phyloP scores from a whole-genome alignment of 2,329 filamentous ascomycete species.

The Xylaria multiplex region DNA sequence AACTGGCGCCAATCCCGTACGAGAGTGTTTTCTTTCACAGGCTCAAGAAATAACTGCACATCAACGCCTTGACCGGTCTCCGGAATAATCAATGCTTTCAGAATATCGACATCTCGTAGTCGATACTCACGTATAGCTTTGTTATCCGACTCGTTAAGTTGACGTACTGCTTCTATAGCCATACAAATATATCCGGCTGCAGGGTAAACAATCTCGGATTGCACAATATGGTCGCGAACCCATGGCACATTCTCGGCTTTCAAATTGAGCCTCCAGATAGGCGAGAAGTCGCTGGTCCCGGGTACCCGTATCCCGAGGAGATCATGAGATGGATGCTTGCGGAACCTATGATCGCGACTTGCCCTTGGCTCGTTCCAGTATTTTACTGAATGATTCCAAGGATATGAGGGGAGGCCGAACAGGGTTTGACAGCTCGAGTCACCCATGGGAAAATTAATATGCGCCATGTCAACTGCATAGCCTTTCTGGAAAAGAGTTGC shows the following conservation, averaged over 20 bases:
- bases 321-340: constrained; percentile 30
- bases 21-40: constrained; percentile 13
- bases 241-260: constrained; percentile 32
- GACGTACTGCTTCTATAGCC: constrained; percentile 36
- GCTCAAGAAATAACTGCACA: constrained; percentile 29
- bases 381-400: constrained; percentile 35
- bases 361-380: constrained; percentile 37
- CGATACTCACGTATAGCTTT: constrained; percentile 13
- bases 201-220: constrained; percentile 32
- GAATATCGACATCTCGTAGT: constrained; percentile 33
- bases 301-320: constrained; percentile 31
- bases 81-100: constrained; percentile 27
- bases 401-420: constrained; percentile 35
- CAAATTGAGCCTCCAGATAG: constrained; percentile 31
- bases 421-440: constrained; percentile 8
- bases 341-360: constrained; percentile 24
- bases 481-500: constrained; percentile 25
- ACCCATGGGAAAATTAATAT: constrained; percentile 26
- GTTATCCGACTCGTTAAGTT: constrained; percentile 15
- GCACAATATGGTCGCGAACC: constrained; percentile 36
- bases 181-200: constrained; percentile 36
- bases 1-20: constrained; percentile 26
- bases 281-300: neutral
- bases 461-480: constrained; percentile 16
- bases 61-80: constrained; percentile 34